Conservation (phyloP, 192 early-diverging fungal genomes). For the Coemansia sp. region DNA sequence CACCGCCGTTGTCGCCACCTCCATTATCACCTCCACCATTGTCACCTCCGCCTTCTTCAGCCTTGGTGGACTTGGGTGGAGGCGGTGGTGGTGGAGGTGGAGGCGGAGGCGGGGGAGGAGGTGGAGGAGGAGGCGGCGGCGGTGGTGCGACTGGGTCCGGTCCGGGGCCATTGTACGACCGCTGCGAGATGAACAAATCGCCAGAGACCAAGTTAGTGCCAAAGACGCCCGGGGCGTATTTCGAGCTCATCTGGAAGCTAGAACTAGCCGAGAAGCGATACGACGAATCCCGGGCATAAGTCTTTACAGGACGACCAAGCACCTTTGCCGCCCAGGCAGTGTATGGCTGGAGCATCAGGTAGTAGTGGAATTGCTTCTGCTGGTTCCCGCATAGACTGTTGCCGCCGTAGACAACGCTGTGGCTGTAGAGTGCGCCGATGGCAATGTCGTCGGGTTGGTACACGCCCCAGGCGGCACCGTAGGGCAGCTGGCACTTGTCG, state of each 20-base stretch:
- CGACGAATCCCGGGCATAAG: conserved; percentile 14
- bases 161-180: conserved; percentile 21
- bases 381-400: conserved; percentile 25
- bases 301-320: conserved; percentile 21
- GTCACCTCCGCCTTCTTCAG: neutral
- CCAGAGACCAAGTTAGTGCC: conserved; percentile 29
- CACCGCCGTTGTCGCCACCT: neutral
- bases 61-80: neutral
- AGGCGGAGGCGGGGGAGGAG: neutral
- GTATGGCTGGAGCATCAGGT: conserved; percentile 42
- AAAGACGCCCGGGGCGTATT: conserved; percentile 13
- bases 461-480: conserved; percentile 33
- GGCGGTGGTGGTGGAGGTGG: neutral
- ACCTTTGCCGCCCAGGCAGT: conserved; percentile 28
- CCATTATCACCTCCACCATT: neutral
- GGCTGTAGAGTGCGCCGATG: conserved; percentile 39
- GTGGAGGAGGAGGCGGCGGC: neutral
- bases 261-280: conserved; percentile 14
- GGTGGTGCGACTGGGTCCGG: conserved; percentile 2
- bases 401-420: conserved; percentile 26
- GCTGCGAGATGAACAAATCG: conserved; percentile 30
- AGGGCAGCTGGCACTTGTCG: conserved; percentile 35
- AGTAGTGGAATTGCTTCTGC: conserved; percentile 36
- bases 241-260: conserved; percentile 22
- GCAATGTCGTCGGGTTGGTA: conserved; percentile 39